A percentile compares a stretch with the other conserved stretches of the same genome.
These are phyloP conservation scores for Eudorina sp. DNA, from an alignment of 139 green algal genomes.

Conservation along the genomic window DNA sequence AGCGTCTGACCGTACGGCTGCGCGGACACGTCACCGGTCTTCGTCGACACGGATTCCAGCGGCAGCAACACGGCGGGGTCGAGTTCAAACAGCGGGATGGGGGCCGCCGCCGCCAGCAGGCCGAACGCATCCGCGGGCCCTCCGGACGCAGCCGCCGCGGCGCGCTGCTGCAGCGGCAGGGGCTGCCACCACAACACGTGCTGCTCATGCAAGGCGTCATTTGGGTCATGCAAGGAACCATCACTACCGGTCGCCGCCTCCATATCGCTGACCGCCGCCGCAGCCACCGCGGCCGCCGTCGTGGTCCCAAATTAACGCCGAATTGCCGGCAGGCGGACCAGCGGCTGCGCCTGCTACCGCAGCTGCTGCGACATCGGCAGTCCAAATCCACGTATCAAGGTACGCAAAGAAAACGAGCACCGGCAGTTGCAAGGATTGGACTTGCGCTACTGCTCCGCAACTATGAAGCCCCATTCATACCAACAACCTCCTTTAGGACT, in stretches of 20 bases:
- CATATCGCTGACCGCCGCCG: background rate
- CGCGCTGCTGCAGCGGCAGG: slow-evolving; percentile 23
- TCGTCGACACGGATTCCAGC: slow-evolving; percentile 23
- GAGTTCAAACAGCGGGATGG: slow-evolving; percentile 3
- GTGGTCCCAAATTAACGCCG: background rate
- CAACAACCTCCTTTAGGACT: too few species aligned
- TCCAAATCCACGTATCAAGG: too few species aligned
- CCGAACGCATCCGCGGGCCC: background rate
- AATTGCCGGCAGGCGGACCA: background rate
- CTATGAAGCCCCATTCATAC: too few species aligned
- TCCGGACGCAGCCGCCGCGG: background rate
- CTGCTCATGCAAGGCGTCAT: slow-evolving; percentile 65
- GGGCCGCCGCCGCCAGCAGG: background rate
- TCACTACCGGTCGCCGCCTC: too few species aligned
- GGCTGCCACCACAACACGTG: slow-evolving; percentile 11
- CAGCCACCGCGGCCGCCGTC: background rate
- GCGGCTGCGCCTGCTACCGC: background rate
- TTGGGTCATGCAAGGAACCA: background rate
- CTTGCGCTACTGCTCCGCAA: too few species aligned
- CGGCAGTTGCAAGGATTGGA: too few species aligned
- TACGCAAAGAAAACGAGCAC: too few species aligned
- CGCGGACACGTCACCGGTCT: background rate
- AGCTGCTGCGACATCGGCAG: background rate
- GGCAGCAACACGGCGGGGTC: slow-evolving; percentile 25
- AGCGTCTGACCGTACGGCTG: slow-evolving; percentile 19